These are phyloP conservation scores for Talaromyces islandicus DNA, from an alignment of 2,329 filamentous ascomycete species.

Conservation along the genomic window DNA sequence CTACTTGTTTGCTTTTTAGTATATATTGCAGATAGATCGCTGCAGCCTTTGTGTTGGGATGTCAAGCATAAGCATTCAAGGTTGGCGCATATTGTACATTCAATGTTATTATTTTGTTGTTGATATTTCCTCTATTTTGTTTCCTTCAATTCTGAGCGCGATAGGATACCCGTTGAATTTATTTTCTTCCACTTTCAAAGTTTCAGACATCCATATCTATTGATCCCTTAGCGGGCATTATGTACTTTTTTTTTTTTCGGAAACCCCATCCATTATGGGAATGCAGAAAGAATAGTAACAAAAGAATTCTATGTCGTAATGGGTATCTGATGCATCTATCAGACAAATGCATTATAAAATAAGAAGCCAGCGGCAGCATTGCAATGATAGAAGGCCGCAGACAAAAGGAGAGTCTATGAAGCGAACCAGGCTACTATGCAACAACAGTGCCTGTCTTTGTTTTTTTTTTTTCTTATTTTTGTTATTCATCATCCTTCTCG, in stretches of 20 bases:
- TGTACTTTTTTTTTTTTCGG: too few species aligned
- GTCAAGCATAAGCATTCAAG: conserved; percentile 2
- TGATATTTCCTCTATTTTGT: background rate
- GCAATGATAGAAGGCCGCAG: background rate
- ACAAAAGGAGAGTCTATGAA: background rate
- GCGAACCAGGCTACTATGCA: background rate
- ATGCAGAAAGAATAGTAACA: background rate
- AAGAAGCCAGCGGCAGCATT: background rate
- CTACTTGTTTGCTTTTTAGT: background rate
- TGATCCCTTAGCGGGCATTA: background rate
- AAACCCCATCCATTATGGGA: background rate
- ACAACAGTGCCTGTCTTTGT: background rate
- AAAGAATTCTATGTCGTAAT: background rate
- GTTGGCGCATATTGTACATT: background rate
- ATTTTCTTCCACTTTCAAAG: background rate
- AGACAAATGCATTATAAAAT: background rate
- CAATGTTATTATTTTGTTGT: background rate
- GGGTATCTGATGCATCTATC: conserved; percentile 5
- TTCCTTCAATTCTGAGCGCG: background rate
- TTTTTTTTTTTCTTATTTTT: too few species aligned
- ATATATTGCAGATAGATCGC: background rate
- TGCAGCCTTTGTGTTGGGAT: background rate
- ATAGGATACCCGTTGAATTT: background rate
- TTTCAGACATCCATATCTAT: background rate
- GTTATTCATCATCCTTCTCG: background rate